Base-by-base conservation (phyloP, 768 basidiomycete species). In the Tylopilus plumbeoviolaceoides region DNA sequence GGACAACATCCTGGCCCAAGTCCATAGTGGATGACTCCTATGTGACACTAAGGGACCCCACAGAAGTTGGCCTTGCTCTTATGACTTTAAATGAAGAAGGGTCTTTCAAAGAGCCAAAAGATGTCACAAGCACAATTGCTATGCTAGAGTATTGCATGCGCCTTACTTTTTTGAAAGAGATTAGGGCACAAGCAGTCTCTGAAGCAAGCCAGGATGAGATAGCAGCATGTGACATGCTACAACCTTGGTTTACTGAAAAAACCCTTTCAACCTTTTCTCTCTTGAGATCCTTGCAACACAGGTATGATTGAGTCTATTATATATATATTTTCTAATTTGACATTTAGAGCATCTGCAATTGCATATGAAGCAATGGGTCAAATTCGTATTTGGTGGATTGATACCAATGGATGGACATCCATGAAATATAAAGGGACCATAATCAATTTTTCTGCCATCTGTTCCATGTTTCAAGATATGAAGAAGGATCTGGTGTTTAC, bases 201-300 rank as follows among this genome's bases (percentile, higher is more conserved):
- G n/a, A n/a, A n/a, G n/a, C n/a, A n/a, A n/a, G n/a, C n/a, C n/a
- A n/a, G n/a, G n/a, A n/a, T n/a, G n/a, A n/a, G n/a, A n/a, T n/a
- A n/a, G n/a, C n/a, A n/a, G n/a, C n/a, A n/a, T n/a, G n/a, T n/a
- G n/a, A n/a, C n/a, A n/a, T n/a, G n/a, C n/a, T n/a, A n/a, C n/a
- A 0, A 7, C 27, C 47, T n/a, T 57, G n/a, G n/a, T n/a, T n/a
- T n/a, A n/a, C n/a, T n/a, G n/a, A n/a, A n/a, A n/a, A n/a, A n/a
- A n/a, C n/a, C n/a, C n/a, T n/a, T n/a, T n/a, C n/a, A n/a, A n/a
- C n/a, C n/a, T n/a, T n/a, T n/a, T n/a, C n/a, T n/a, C 45, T 0
- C 2, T 46, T 60, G 0, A 38, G 42, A 1, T 59, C 55, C 2
- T n/a, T 66, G 21, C 54, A 59, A 15, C 55, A 48, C 20, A 53